Evolutionary conservation across 2,329 filamentous ascomycete species (phyloP).

Genomic region (Fusarium anguioides): DNA sequence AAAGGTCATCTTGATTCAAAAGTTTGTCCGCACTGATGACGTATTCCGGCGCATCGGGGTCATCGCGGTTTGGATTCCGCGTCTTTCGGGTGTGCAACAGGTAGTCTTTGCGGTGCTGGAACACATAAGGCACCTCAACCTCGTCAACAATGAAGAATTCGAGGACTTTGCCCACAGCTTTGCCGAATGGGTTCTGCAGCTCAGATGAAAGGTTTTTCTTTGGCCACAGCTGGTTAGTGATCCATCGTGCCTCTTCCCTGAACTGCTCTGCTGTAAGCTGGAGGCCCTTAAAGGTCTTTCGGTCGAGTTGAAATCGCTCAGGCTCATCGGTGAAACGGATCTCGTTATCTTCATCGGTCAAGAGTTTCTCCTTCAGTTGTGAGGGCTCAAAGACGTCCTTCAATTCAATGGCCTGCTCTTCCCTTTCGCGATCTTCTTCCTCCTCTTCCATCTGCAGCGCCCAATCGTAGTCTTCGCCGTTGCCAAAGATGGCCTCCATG

Average conservation of each 20-base stretch:
- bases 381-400: constrained; percentile 99
- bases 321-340: constrained; percentile 92
- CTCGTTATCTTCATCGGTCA: constrained; percentile 93
- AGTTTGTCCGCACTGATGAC: constrained; percentile 86
- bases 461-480: constrained; percentile 96
- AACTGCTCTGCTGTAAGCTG: constrained; percentile 86
- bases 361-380: constrained; percentile 90
- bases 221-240: constrained; percentile 87
- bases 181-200: constrained; percentile 84
- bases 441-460: constrained; percentile 89
- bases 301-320: constrained; percentile 92
- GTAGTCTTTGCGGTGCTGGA: constrained; percentile 98
- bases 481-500: constrained; percentile 95
- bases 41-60: constrained; percentile 77
- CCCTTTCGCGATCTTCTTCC: constrained; percentile 80
- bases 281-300: constrained; percentile 86
- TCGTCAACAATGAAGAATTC: constrained; percentile 96
- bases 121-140: constrained; percentile 96
- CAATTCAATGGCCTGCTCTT: constrained; percentile 87
- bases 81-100: constrained; percentile 87
- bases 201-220: constrained; percentile 82
- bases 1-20: constrained; percentile 90
- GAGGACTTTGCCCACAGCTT: constrained; percentile 89
- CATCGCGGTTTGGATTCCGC: constrained; percentile 68
- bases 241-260: constrained; percentile 91